phyloP scores from a whole-genome alignment of 2,329 filamentous ascomycete genomes.

The Penicillium sp. region DNA sequence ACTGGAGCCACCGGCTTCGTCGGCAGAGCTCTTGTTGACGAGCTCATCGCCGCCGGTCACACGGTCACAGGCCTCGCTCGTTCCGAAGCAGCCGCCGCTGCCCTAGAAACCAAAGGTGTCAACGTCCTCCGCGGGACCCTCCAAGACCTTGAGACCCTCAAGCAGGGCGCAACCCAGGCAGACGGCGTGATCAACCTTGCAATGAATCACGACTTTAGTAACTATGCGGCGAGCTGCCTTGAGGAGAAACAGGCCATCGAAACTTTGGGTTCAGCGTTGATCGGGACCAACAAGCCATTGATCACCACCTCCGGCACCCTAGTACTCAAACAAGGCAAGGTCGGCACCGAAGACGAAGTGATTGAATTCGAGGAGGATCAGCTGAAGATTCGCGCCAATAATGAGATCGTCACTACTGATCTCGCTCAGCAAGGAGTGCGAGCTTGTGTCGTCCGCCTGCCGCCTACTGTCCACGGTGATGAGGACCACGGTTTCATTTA shows the following conservation, averaged over 20 bases:
- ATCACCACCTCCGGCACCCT: constrained; percentile 42
- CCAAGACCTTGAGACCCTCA: constrained; percentile 37
- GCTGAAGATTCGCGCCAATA: constrained; percentile 25
- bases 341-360: constrained; percentile 34
- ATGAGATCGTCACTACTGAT: constrained; percentile 20
- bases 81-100: constrained; percentile 29
- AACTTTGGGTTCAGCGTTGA: constrained; percentile 37
- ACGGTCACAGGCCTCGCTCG: constrained; percentile 45
- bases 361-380: constrained; percentile 11
- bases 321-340: constrained; percentile 23
- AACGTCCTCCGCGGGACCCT: constrained; percentile 37
- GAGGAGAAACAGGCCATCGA: constrained; percentile 39
- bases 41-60: constrained; percentile 43
- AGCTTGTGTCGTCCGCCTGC: constrained; percentile 38
- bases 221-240: constrained; percentile 28
- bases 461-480: constrained; percentile 42
- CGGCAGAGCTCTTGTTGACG: constrained; percentile 40
- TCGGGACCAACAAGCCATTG: constrained; percentile 35
- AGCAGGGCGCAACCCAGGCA: constrained; percentile 29
- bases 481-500: constrained; percentile 35
- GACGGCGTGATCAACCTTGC: constrained; percentile 47
- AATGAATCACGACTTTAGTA: constrained; percentile 45
- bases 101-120: constrained; percentile 35
- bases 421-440: constrained; percentile 33
- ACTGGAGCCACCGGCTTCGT: constrained; percentile 49